phyloP scores from a whole-genome alignment of 2,329 filamentous ascomycete genomes.

The Epichloe hybrida region DNA sequence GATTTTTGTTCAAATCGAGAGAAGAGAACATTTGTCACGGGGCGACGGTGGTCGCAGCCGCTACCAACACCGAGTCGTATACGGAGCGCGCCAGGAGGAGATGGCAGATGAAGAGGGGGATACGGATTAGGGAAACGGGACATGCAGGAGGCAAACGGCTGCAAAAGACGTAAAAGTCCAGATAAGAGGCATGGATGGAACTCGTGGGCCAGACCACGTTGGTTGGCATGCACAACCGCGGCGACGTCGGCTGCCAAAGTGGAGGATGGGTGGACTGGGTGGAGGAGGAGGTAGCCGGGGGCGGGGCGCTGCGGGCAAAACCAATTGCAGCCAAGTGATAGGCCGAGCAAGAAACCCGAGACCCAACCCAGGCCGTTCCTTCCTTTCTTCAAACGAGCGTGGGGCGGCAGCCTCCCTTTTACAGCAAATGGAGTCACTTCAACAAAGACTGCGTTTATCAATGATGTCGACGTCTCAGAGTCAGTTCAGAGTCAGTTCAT shows the following conservation, averaged over 20 bases:
- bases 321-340: not conserved
- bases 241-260: not conserved
- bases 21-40: conserved; percentile 1
- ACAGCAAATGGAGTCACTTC: no score
- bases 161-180: not conserved
- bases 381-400: not conserved
- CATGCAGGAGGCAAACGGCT: not conserved
- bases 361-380: not conserved
- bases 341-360: not conserved
- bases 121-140: no score
- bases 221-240: not conserved
- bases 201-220: not conserved
- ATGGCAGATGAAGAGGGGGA: not conserved
- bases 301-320: not conserved
- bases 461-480: no score
- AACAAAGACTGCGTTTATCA: no score
- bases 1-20: not conserved
- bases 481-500: no score
- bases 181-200: no score
- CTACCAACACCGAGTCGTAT: not conserved
- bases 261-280: not conserved
- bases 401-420: no score
- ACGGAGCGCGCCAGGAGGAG: not conserved
- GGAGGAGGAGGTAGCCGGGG: not conserved
- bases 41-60: not conserved